A percentile compares a stretch with the other conserved stretches of the same genome.
Evolutionary conservation across 345 rosid genomes (phyloP).

Genomic region (thale cress (Arabidopsis thaliana)): TAIR10.1 NC_003075.7:16693501-16694000

Average conservation of each 20-base stretch:
- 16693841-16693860: conserved; percentile 11
- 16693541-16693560: conserved; percentile 32
- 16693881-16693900: conserved; percentile 29
- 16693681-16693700: conserved; percentile 33
- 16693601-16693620: conserved; percentile 31
- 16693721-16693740: conserved; percentile 32
- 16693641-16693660: conserved; percentile 25
- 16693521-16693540: conserved; percentile 24
- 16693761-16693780: conserved; percentile 44
- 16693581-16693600: conserved; percentile 17
- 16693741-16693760: conserved; percentile 20
- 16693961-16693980: conserved; percentile 29
- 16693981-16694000: conserved; percentile 47
- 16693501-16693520: neutral
- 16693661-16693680: conserved; percentile 27
- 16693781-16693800: conserved; percentile 72
- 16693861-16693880: neutral
- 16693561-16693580: conserved; percentile 41
- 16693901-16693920: conserved; percentile 50
- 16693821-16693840: conserved; percentile 35
- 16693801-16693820: conserved; percentile 62
- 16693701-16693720: conserved; percentile 36
- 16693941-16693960: conserved; percentile 33
- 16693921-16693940: conserved; percentile 38
- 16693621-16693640: conserved; percentile 20